Evolutionary conservation across 1,139 yeast species (phyloP).

Genomic region (Candida tetrigidarum): DNA sequence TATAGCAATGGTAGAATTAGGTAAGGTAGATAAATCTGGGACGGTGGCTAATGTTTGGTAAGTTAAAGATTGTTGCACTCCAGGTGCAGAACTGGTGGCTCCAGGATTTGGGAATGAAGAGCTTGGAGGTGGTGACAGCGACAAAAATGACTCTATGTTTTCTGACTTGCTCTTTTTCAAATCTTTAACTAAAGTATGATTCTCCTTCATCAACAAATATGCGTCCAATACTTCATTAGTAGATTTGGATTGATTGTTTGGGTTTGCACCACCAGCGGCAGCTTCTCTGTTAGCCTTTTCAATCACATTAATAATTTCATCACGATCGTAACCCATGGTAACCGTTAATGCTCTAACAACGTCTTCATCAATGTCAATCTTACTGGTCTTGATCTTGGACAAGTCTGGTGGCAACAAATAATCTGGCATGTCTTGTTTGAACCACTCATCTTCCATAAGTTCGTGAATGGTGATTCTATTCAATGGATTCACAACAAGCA

Average conservation of each 20-base stretch:
- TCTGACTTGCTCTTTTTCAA: conserved; percentile 59
- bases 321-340: conserved; percentile 93
- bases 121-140: conserved; percentile 53
- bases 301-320: conserved; percentile 82
- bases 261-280: conserved; percentile 16
- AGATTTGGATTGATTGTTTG: conserved; percentile 28
- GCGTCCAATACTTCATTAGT: conserved; percentile 87
- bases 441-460: background rate
- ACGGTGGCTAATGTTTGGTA: conserved; percentile 55
- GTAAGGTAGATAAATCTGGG: conserved; percentile 54
- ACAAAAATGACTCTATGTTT: conserved; percentile 54
- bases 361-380: conserved; percentile 70
- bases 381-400: conserved; percentile 43
- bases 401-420: conserved; percentile 77
- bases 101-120: conserved; percentile 31
- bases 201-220: conserved; percentile 85
- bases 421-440: background rate
- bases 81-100: conserved; percentile 38
- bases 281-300: conserved; percentile 47
- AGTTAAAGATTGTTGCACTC: conserved; percentile 52
- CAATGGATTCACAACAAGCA: conserved; percentile 96
- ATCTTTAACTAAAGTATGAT: conserved; percentile 69
- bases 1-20: conserved; percentile 80
- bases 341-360: conserved; percentile 77
- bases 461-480: conserved; percentile 74